These are phyloP conservation scores for Gorgonomyces haynaldii DNA, from an alignment of 192 early-diverging fungal genomes.

Conservation along the genomic window DNA sequence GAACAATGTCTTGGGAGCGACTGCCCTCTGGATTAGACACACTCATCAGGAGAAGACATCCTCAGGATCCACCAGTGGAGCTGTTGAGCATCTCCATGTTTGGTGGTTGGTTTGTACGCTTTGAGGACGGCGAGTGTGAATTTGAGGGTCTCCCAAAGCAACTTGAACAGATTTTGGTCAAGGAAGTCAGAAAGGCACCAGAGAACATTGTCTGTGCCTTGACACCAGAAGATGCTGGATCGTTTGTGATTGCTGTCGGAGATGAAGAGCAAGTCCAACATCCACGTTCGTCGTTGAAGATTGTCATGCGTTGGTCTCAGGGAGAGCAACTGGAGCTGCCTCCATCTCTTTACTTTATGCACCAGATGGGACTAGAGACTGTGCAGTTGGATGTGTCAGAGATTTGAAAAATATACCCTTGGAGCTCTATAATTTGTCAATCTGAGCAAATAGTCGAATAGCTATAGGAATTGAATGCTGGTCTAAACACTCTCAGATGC, in stretches of 20 bases:
- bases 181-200: slow-evolving; percentile 9
- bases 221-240: slow-evolving; percentile 11
- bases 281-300: too few relatives aligned
- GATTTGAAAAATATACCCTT: too few relatives aligned
- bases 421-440: too few relatives aligned
- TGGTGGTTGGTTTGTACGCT: slow-evolving; percentile 25
- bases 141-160: slow-evolving; percentile 18
- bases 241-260: slow-evolving; percentile 17
- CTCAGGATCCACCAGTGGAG: slow-evolving; percentile 10
- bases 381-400: too few relatives aligned
- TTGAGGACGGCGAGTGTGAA: slow-evolving; percentile 22
- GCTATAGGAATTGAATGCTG: too few relatives aligned
- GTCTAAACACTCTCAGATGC: too few relatives aligned
- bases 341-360: too few relatives aligned
- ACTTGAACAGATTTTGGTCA: slow-evolving; percentile 11
- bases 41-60: slow-evolving; percentile 10
- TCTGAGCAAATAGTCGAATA: too few relatives aligned
- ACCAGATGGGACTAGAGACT: too few relatives aligned
- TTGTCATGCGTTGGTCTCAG: too few relatives aligned
- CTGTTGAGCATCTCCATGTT: slow-evolving; percentile 19
- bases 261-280: too few relatives aligned
- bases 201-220: slow-evolving; percentile 11
- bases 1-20: slow-evolving; percentile 16
- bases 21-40: slow-evolving; percentile 16
- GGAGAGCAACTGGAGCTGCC: too few relatives aligned